Percentiles rank a stretch among this genome's conserved stretches.
Evolutionary conservation across 805 yeast genomes (phyloP).

Genomic region (Saturnispora halmiae): DNA sequence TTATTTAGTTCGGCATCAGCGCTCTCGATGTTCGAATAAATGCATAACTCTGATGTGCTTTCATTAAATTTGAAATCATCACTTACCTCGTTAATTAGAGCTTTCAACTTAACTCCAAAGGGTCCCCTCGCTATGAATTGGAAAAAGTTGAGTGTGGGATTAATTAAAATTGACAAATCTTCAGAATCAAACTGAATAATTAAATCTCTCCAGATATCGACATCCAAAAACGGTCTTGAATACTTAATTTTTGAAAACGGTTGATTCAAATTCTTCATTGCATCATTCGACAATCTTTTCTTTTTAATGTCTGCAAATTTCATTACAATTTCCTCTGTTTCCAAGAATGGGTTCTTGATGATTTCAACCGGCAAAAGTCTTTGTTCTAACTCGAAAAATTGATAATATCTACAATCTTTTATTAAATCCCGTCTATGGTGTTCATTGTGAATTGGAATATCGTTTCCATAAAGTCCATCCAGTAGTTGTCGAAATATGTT

Average conservation of each 20-base stretch:
- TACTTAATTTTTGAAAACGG: slow-evolving; percentile 26
- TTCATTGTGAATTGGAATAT: slow-evolving; percentile 39
- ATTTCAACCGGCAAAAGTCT: slow-evolving; percentile 46
- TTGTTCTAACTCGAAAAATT: slow-evolving; percentile 70
- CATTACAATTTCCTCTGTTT: slow-evolving; percentile 49
- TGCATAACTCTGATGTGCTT: slow-evolving; percentile 15
- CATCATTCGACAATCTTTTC: slow-evolving; percentile 25
- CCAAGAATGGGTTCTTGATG: slow-evolving; percentile 41
- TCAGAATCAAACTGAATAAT: slow-evolving; percentile 33
- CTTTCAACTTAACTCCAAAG: slow-evolving; percentile 21
- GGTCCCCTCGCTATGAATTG: slow-evolving; percentile 19
- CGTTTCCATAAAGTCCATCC: slow-evolving; percentile 46
- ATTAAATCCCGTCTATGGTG: slow-evolving; percentile 48
- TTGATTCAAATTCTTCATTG: slow-evolving; percentile 12
- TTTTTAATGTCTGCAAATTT: slow-evolving; percentile 37
- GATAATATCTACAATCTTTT: slow-evolving; percentile 67
- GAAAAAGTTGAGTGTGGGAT: slow-evolving; percentile 24
- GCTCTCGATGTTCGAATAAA: slow-evolving; percentile 16
- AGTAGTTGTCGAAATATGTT: slow-evolving; percentile 47
- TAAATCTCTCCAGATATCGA: slow-evolving; percentile 27
- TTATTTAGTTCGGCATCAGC: slow-evolving; percentile 23
- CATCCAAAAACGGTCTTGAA: slow-evolving; percentile 41
- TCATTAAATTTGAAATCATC: slow-evolving; percentile 24
- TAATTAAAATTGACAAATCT: slow-evolving; percentile 28
- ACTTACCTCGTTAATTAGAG: slow-evolving; percentile 16